Percentiles rank a stretch among this genome's conserved stretches.
Conservation (phyloP, 2,329 filamentous ascomycete genomes). For the Herpotrichia juniperi region DNA sequence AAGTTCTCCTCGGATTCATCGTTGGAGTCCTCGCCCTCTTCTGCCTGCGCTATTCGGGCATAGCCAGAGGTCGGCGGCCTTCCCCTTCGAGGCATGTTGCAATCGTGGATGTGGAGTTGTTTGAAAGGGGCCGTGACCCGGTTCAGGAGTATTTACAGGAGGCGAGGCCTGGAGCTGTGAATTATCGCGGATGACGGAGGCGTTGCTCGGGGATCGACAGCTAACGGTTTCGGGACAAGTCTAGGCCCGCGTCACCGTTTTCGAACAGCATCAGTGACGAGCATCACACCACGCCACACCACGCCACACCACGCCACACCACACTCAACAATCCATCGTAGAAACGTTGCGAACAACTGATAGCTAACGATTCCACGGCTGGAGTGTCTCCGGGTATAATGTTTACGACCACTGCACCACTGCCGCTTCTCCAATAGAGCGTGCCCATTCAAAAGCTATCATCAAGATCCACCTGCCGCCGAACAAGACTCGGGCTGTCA, state of each 20-base stretch:
- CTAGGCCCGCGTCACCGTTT: no score
- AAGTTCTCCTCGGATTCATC: conserved; percentile 49
- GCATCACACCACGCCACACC: not conserved
- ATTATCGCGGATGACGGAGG: conserved; percentile 31
- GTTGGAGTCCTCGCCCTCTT: conserved; percentile 53
- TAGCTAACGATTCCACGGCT: not conserved
- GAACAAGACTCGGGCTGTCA: conserved; percentile 56
- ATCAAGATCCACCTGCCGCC: conserved; percentile 52
- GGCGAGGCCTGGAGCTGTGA: conserved; percentile 15
- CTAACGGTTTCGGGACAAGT: not conserved
- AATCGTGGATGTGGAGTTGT: conserved; percentile 4
- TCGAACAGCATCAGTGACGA: no score
- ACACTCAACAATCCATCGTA: no score
- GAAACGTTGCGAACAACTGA: no score
- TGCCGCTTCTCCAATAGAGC: not conserved
- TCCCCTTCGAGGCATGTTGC: conserved; percentile 37
- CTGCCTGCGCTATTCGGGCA: conserved; percentile 59
- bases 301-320: no score
- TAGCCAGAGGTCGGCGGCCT: conserved; percentile 57
- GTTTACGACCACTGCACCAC: not conserved
- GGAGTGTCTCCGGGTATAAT: not conserved
- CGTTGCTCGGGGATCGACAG: not conserved
- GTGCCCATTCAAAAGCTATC: conserved; percentile 50
- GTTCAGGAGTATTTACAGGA: not conserved
- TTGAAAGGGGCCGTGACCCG: conserved; percentile 7